phyloP scores from a whole-genome alignment of 164 flowering plant genomes.

The Chimonanthus salicifolius region DNA sequence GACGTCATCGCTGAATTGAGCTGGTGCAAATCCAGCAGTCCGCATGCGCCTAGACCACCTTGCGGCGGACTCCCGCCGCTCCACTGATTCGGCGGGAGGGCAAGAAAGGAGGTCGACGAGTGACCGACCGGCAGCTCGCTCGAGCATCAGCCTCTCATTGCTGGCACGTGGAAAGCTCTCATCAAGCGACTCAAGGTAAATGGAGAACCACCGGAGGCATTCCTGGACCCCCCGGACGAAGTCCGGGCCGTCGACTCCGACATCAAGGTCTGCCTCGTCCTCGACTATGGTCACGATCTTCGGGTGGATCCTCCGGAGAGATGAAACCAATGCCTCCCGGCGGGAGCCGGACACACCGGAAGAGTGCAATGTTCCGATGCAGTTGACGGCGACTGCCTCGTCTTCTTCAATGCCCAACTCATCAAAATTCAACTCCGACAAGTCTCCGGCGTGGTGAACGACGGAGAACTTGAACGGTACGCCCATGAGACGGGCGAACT shows the following conservation, averaged over 20 bases:
- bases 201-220: conserved; percentile 67
- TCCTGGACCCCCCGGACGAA: conserved; percentile 65
- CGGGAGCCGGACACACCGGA: conserved; percentile 26
- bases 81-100: conserved; percentile 43
- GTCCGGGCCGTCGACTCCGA: conserved; percentile 50
- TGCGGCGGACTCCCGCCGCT: conserved; percentile 70
- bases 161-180: conserved; percentile 71
- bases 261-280: conserved; percentile 77
- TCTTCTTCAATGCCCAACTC: conserved; percentile 56
- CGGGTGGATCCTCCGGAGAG: conserved; percentile 51
- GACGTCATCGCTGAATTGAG: conserved; percentile 72
- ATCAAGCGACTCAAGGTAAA: conserved; percentile 79
- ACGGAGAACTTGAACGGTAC: conserved; percentile 81
- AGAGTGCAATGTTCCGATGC: conserved; percentile 58
- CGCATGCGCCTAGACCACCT: conserved; percentile 63
- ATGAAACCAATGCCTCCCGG: conserved; percentile 44
- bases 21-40: conserved; percentile 41
- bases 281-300: conserved; percentile 79
- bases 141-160: conserved; percentile 79
- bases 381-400: conserved; percentile 78
- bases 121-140: conserved; percentile 72
- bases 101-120: conserved; percentile 73
- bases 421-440: conserved; percentile 46
- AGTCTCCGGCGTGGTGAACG: conserved; percentile 55
- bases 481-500: conserved; percentile 94